Percentiles rank a stretch among this genome's conserved stretches.
Evolutionary conservation across 768 basidiomycete species (phyloP).

Genomic region (Auricularia heimuer): DNA sequence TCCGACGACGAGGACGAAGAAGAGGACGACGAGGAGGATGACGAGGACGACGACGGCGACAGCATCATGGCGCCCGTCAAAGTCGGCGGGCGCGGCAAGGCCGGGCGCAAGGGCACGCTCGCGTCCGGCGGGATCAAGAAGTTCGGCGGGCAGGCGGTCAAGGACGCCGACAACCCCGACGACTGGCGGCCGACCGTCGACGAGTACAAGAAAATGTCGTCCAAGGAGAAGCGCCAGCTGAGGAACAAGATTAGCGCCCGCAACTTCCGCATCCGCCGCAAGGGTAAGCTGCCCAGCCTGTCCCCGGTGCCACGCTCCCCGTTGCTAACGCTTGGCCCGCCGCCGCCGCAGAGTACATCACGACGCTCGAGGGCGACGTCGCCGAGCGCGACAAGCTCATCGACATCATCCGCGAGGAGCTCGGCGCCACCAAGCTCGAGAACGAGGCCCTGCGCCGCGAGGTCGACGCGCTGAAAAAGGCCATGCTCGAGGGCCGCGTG

Average conservation of each 20-base stretch:
- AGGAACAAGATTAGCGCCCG: slow-evolving; percentile 94
- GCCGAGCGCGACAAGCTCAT: slow-evolving; percentile 87
- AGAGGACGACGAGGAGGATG: slow-evolving; percentile 23
- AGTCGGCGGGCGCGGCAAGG: slow-evolving; percentile 49
- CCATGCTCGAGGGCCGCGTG: slow-evolving; percentile 59
- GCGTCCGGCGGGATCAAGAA: slow-evolving; percentile 56
- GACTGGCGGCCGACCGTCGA: slow-evolving; percentile 86
- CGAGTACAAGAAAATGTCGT: slow-evolving; percentile 89
- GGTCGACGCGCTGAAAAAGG: slow-evolving; percentile 61
- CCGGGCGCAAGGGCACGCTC: slow-evolving; percentile 52
- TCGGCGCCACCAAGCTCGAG: slow-evolving; percentile 70
- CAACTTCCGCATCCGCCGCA: slow-evolving; percentile 89
- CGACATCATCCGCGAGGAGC: slow-evolving; percentile 74
- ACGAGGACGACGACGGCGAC: slow-evolving; percentile 25
- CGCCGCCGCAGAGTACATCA: slow-evolving; percentile 70
- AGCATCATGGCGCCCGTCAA: slow-evolving; percentile 42
- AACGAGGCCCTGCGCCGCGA: slow-evolving; percentile 76
- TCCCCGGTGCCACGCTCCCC: not conserved
- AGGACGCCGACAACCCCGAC: slow-evolving; percentile 48
- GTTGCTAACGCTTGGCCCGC: not conserved
- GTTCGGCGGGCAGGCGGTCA: slow-evolving; percentile 23
- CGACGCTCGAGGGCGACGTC: slow-evolving; percentile 87
- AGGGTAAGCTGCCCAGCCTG: slow-evolving; percentile 44
- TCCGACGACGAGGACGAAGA: slow-evolving; percentile 27
- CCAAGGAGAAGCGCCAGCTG: slow-evolving; percentile 92